These are phyloP conservation scores for Saksenaea oblongispora DNA, from an alignment of 371 early-diverging fungal species.

Conservation along the genomic window DNA sequence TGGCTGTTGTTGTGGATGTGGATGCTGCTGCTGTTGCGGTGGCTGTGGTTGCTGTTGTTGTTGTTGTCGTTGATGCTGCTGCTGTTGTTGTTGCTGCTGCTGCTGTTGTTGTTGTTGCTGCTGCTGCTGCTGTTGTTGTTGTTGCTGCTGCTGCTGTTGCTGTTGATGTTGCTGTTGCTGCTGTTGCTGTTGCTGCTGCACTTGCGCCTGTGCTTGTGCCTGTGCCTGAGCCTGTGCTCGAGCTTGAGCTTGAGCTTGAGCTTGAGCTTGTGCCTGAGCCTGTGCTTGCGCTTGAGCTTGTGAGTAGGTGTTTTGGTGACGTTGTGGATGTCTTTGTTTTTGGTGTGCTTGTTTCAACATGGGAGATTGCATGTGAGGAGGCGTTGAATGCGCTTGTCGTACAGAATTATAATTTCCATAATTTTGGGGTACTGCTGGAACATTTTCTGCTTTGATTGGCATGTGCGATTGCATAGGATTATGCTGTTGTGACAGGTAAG, in stretches of 20 bases:
- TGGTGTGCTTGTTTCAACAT: background rate
- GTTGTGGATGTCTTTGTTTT: background rate
- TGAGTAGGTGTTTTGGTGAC: background rate
- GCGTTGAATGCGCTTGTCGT: background rate
- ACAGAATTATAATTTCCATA: constrained; percentile 1
- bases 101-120: constrained; percentile 3
- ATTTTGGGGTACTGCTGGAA: background rate
- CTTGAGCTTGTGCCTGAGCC: too few relatives aligned
- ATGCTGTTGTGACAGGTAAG: constrained; percentile 2
- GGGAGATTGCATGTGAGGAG: background rate
- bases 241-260: too few relatives aligned
- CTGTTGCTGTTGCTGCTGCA: constrained; percentile 11
- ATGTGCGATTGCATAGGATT: constrained; percentile 1
- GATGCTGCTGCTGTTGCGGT: constrained; percentile 13
- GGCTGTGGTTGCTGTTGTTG: constrained; percentile 1
- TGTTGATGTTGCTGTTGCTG: constrained; percentile 6
- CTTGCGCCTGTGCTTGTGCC: too few relatives aligned
- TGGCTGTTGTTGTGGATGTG: background rate
- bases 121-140: constrained; percentile 3
- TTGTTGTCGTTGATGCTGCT: constrained; percentile 2
- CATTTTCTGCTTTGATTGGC: background rate
- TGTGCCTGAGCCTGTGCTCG: too few relatives aligned
- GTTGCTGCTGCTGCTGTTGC: background rate
- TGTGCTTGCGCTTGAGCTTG: background rate
- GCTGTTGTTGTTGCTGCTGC: constrained; percentile 9